These are phyloP conservation scores for Solanum medicagineum DNA, from an alignment of 257 asterid genomes.

Conservation along the genomic window DNA sequence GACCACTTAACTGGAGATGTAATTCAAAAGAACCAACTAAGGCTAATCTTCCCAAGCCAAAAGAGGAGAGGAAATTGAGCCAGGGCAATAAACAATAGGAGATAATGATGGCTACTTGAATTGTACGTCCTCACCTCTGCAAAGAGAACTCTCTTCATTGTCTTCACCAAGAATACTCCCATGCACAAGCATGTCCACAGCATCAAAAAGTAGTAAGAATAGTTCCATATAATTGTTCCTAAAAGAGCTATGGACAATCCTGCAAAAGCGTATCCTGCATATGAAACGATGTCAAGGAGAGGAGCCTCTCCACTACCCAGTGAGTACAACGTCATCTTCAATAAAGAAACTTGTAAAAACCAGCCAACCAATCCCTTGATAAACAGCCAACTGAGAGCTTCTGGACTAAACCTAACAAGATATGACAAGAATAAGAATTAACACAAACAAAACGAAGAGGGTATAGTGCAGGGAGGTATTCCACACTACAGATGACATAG, in stretches of 20 bases:
- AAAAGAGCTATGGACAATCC: conserved; percentile 18
- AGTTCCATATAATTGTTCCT: conserved; percentile 14
- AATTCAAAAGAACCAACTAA: conserved; percentile 16
- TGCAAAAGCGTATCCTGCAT: conserved; percentile 19
- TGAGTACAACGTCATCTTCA: conserved; percentile 18
- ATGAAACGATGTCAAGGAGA: conserved; percentile 22
- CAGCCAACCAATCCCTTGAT: conserved; percentile 32
- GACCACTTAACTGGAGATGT: not conserved
- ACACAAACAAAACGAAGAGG: not conserved
- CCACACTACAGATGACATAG: not conserved
- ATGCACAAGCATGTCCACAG: conserved; percentile 21
- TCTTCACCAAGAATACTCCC: conserved; percentile 24
- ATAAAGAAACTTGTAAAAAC: conserved; percentile 19
- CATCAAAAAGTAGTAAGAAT: conserved; percentile 16
- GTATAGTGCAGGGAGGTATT: not conserved
- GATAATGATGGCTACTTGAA: conserved; percentile 25
- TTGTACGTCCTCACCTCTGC: conserved; percentile 18
- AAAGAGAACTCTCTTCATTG: conserved; percentile 23
- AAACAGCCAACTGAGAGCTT: conserved; percentile 31
- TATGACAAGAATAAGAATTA: not conserved
- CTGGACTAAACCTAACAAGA: conserved; percentile 27
- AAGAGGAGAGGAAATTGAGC: conserved; percentile 23
- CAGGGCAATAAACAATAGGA: conserved; percentile 20
- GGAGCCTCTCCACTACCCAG: conserved; percentile 23
- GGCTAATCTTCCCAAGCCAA: conserved; percentile 22